phyloP scores from a whole-genome alignment of 2,329 filamentous ascomycete species.

The Nemania sp. region DNA sequence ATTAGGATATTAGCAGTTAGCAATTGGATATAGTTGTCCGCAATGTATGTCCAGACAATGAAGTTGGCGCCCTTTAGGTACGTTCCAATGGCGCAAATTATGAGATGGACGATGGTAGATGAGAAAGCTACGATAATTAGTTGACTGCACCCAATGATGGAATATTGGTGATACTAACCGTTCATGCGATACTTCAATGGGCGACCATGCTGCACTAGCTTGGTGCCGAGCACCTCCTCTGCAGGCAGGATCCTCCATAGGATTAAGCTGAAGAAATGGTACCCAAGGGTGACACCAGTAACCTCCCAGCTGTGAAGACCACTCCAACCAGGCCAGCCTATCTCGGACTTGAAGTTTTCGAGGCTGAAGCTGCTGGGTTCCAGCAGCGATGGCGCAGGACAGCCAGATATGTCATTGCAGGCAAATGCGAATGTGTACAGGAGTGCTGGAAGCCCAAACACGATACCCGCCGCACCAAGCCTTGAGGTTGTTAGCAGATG shows the following conservation, averaged over 20 bases:
- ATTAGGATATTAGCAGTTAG: slow-evolving; percentile 86
- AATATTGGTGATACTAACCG: slow-evolving; percentile 59
- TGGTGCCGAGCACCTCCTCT: slow-evolving; percentile 75
- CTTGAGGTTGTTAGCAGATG: slow-evolving; percentile 58
- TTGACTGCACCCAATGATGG: slow-evolving; percentile 10
- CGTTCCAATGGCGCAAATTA: slow-evolving; percentile 78
- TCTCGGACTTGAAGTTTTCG: slow-evolving; percentile 79
- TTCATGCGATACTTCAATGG: slow-evolving; percentile 84
- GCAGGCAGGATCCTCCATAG: slow-evolving; percentile 84
- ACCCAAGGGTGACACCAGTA: slow-evolving; percentile 76
- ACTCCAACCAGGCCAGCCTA: slow-evolving; percentile 83
- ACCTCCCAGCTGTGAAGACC: slow-evolving; percentile 78
- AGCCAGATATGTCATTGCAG: slow-evolving; percentile 94
- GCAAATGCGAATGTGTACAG: slow-evolving; percentile 84
- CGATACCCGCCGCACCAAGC: slow-evolving; percentile 80
- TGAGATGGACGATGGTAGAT: slow-evolving; percentile 79
- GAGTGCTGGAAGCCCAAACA: slow-evolving; percentile 81
- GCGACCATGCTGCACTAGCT: slow-evolving; percentile 77
- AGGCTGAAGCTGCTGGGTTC: slow-evolving; percentile 77
- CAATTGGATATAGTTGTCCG: slow-evolving; percentile 89
- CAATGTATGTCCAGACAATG: slow-evolving; percentile 90
- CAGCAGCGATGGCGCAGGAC: slow-evolving; percentile 83
- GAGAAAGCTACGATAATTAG: slow-evolving; percentile 70
- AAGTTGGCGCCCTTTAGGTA: slow-evolving; percentile 82
- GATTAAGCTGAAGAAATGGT: slow-evolving; percentile 81